A percentile compares a stretch with the other conserved stretches of the same genome.
These are phyloP conservation scores for Penicillium sp. DNA, from an alignment of 2,329 filamentous ascomycete species.

Conservation along the genomic window DNA sequence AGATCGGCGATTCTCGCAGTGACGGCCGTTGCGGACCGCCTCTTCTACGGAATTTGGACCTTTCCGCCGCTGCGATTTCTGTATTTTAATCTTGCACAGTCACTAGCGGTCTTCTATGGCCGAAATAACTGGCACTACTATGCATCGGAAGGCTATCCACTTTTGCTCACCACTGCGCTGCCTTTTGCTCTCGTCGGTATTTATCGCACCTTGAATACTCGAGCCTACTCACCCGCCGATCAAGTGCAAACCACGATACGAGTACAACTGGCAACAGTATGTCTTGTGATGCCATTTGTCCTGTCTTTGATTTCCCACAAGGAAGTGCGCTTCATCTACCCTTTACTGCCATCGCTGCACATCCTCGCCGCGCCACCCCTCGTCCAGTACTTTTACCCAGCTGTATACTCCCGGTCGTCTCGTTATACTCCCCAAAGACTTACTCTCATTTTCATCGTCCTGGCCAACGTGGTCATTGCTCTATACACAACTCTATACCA, in stretches of 20 bases:
- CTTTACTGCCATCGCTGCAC: conserved; percentile 80
- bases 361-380: conserved; percentile 67
- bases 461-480: conserved; percentile 65
- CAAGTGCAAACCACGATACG: conserved; percentile 38
- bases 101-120: conserved; percentile 88
- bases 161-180: conserved; percentile 76
- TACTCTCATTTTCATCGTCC: conserved; percentile 55
- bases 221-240: conserved; percentile 29
- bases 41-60: conserved; percentile 80
- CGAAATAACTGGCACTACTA: conserved; percentile 91
- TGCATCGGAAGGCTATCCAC: conserved; percentile 77
- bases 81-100: conserved; percentile 83
- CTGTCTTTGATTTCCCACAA: conserved; percentile 87
- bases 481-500: conserved; percentile 71
- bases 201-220: conserved; percentile 47
- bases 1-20: conserved; percentile 56
- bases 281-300: conserved; percentile 55
- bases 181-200: conserved; percentile 68
- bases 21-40: conserved; percentile 64
- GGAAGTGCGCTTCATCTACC: conserved; percentile 95
- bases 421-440: conserved; percentile 44
- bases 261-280: conserved; percentile 54
- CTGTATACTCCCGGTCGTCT: conserved; percentile 30
- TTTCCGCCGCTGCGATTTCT: conserved; percentile 84
- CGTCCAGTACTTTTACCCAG: conserved; percentile 58